These are phyloP conservation scores for Acanthamoeba triangularis DNA, from an alignment of 208 protist species.

Conservation along the genomic window DNA sequence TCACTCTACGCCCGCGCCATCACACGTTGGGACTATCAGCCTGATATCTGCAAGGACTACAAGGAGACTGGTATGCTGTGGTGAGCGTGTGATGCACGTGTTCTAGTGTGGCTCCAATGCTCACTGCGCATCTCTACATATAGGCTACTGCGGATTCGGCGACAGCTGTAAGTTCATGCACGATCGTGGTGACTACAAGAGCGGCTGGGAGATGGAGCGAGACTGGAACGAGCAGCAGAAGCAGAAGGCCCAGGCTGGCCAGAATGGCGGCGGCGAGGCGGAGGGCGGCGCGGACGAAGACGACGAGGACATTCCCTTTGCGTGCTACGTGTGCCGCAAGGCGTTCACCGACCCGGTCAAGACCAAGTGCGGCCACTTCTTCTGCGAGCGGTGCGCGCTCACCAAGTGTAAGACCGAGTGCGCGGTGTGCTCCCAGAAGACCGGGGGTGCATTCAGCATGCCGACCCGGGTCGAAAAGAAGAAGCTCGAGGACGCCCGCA, in stretches of 20 bases:
- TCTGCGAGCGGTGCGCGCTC: conserved; percentile 92
- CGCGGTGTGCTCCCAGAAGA: background rate
- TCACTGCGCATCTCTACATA: background rate
- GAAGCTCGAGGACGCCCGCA: conserved; percentile 24
- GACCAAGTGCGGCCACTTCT: conserved; percentile 93
- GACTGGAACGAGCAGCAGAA: conserved; percentile 89
- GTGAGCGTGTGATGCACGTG: no score
- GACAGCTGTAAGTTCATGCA: conserved; percentile 95
- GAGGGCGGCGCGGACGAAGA: conserved; percentile 22
- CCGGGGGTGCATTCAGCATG: background rate
- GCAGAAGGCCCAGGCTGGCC: background rate
- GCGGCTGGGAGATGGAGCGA: conserved; percentile 93
- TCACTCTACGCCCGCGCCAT: conserved; percentile 78
- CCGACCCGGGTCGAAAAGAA: conserved; percentile 12
- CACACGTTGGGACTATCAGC: conserved; percentile 87
- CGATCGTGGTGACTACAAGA: conserved; percentile 94
- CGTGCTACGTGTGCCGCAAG: conserved; percentile 92
- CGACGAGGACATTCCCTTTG: conserved; percentile 92
- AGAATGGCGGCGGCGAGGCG: conserved; percentile 62
- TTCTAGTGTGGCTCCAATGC: background rate
- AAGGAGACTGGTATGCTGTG: conserved; percentile 91
- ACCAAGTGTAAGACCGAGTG: conserved; percentile 28
- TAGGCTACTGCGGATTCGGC: conserved; percentile 80
- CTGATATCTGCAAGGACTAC: conserved; percentile 95
- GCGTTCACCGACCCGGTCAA: conserved; percentile 90